phyloP scores from a whole-genome alignment of 1,284 basidiomycete genomes.

The Rhodotorula sp. region DNA sequence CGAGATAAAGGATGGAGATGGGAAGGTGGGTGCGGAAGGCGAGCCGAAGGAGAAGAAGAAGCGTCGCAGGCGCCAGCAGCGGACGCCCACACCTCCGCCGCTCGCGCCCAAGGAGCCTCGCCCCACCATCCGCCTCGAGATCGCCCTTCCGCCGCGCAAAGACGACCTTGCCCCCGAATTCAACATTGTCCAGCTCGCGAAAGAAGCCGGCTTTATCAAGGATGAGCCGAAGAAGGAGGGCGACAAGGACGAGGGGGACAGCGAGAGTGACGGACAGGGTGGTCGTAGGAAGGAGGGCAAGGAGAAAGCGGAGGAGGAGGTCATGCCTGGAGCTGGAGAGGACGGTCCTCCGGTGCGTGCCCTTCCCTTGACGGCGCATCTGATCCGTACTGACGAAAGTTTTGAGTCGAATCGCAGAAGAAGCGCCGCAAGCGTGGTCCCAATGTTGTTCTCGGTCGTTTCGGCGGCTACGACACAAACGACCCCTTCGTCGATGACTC shows the following conservation, averaged over 20 bases:
- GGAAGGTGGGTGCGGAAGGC: background rate
- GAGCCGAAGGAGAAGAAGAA: slow-evolving; percentile 23
- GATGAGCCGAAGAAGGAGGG: slow-evolving; percentile 42
- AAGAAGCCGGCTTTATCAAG: slow-evolving; percentile 56
- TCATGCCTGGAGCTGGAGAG: slow-evolving; percentile 50
- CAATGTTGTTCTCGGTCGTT: slow-evolving; percentile 42
- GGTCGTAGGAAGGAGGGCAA: slow-evolving; percentile 45
- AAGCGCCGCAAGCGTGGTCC: slow-evolving; percentile 59
- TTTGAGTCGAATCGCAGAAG: slow-evolving; percentile 43
- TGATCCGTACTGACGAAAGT: background rate
- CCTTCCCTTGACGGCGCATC: background rate
- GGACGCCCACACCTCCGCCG: slow-evolving; percentile 21
- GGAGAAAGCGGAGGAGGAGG: slow-evolving; percentile 47
- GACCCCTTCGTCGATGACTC: slow-evolving; percentile 99
- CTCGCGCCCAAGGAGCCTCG: slow-evolving; percentile 15
- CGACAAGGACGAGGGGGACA: slow-evolving; percentile 58
- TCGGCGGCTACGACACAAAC: slow-evolving; percentile 69
- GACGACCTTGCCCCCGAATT: slow-evolving; percentile 59
- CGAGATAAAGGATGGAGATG: slow-evolving; percentile 6
- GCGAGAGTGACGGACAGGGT: slow-evolving; percentile 55
- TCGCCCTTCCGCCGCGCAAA: slow-evolving; percentile 64
- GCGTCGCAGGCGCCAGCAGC: slow-evolving; percentile 2
- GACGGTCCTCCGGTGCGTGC: slow-evolving; percentile 26
- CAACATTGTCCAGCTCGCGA: slow-evolving; percentile 60
- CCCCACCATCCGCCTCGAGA: slow-evolving; percentile 57